phyloP scores from a whole-genome alignment of 208 protist species.

The Crithidia thermophila region DNA sequence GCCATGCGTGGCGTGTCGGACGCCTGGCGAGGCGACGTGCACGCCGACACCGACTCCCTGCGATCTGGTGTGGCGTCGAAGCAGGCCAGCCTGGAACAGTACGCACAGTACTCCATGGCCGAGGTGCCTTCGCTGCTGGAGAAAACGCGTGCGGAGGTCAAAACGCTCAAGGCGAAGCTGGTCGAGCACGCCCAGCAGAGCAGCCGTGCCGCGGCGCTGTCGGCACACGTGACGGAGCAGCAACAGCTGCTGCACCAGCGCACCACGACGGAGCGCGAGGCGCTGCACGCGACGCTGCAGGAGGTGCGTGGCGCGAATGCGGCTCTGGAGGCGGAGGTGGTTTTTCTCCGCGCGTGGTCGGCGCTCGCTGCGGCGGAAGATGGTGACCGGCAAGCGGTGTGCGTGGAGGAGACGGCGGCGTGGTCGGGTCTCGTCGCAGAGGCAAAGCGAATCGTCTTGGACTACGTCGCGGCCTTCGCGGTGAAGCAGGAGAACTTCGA shows the following conservation, averaged over 20 bases:
- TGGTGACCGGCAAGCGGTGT: background rate
- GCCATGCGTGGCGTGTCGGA: constrained; percentile 10
- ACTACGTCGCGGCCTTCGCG: background rate
- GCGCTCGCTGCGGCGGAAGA: background rate
- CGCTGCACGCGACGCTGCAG: constrained; percentile 8
- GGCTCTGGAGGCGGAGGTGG: constrained; percentile 13
- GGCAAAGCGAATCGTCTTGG: background rate
- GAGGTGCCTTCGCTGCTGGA: constrained; percentile 42
- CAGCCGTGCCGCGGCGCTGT: constrained; percentile 9
- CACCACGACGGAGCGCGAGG: background rate
- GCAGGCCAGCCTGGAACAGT: constrained; percentile 55
- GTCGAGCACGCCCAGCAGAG: constrained; percentile 6
- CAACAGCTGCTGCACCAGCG: background rate
- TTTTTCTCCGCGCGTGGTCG: constrained; percentile 3
- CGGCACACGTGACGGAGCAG: constrained; percentile 6
- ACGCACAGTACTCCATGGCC: constrained; percentile 51
- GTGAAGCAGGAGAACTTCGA: background rate
- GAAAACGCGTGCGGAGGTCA: constrained; percentile 21
- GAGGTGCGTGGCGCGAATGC: background rate
- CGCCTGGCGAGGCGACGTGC: background rate
- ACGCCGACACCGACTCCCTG: background rate
- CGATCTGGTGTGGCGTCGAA: background rate
- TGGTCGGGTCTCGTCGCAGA: background rate
- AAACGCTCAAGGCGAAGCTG: constrained; percentile 22
- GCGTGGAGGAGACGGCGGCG: background rate